These are phyloP conservation scores for Nakazawaea pomicola DNA, from an alignment of 805 yeast species.

Conservation along the genomic window DNA sequence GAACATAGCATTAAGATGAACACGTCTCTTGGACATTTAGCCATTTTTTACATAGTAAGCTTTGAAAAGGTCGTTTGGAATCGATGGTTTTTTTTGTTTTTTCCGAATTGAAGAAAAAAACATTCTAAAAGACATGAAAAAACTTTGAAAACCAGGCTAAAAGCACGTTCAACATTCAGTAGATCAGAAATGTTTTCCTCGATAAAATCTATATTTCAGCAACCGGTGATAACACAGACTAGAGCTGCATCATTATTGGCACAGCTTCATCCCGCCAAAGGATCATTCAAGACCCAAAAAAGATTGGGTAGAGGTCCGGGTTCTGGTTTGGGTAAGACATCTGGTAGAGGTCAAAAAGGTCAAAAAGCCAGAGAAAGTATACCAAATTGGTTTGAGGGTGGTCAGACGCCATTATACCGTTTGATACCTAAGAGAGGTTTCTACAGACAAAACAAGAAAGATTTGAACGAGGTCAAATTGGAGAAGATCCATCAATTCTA, in stretches of 20 bases:
- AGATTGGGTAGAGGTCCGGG: constrained; percentile 97
- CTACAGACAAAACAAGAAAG: constrained; percentile 54
- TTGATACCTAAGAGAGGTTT: constrained; percentile 88
- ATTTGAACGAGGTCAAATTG: constrained; percentile 57
- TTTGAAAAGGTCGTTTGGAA: too few relatives aligned
- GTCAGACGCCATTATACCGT: constrained; percentile 89
- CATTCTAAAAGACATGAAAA: not conserved
- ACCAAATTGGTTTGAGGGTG: constrained; percentile 96
- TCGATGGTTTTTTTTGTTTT: too few relatives aligned
- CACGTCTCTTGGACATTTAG: too few relatives aligned
- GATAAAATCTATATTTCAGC: constrained; percentile 4
- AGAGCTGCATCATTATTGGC: constrained; percentile 43
- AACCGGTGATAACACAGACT: constrained; percentile 1
- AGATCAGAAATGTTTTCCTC: constrained; percentile 3
- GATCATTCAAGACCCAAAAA: constrained; percentile 56
- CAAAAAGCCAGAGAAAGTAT: constrained; percentile 93
- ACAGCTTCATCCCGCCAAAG: constrained; percentile 50
- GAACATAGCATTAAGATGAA: not conserved
- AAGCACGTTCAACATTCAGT: not conserved
- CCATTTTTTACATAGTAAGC: not conserved
- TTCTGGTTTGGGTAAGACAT: constrained; percentile 87
- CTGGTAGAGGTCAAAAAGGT: constrained; percentile 98
- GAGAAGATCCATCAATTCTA: constrained; percentile 67
- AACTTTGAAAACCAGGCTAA: too few relatives aligned
- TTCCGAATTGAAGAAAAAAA: not conserved